Base-by-base conservation (phyloP, 2,329 filamentous ascomycete species). In the Phaeosphaeriaceae sp. region DNA sequence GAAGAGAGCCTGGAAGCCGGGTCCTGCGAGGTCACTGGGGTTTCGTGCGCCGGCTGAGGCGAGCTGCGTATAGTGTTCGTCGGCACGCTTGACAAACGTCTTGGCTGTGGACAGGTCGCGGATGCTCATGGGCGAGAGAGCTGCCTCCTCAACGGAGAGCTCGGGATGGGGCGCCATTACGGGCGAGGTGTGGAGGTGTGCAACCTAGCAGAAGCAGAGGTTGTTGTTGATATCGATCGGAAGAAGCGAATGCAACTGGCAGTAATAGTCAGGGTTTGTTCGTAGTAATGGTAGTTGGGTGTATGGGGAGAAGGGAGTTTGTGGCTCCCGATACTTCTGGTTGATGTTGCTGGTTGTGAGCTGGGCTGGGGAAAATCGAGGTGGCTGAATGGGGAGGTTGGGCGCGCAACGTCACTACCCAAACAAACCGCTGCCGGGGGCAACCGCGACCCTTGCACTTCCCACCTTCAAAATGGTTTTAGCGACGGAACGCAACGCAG, bases 1-100 rank as follows among this genome's bases (percentile, higher is more conserved):
- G 74, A 98, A 97, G 1, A 98, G 82, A 0, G 90, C 89, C 73
- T 98, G 91, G 69, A 97, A 88, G 57, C 88, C 91, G 10, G 76
- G 66, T 61, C 83, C 83, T 68, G 82, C 80, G 71, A 83, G 77
- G 45, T 71, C 66, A 9, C 62, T 56, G 0, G 82, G 70, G 7
- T 77, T 67, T 15, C 65, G 66, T 2, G 79, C 58, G 48, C 81
- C 80, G 5, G 62, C 57, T 17, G 75, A 71, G 50, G 74, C 66
- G 51, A 75, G 59, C 47, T 68, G 44, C 24, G 59, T 56, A 55
- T 67, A 63, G 17, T 49, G 47, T 0, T 63, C 66, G 19, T 60
- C 56, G 47, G 50, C 53, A 27, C 73, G 72, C 58, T 72, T 73
- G n/a, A 66, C 62, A 51, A 74, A 59, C n/a, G 70, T 65, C 51